phyloP scores from a whole-genome alignment of 139 green algal genomes.

The Klebsormidium nitens region DNA sequence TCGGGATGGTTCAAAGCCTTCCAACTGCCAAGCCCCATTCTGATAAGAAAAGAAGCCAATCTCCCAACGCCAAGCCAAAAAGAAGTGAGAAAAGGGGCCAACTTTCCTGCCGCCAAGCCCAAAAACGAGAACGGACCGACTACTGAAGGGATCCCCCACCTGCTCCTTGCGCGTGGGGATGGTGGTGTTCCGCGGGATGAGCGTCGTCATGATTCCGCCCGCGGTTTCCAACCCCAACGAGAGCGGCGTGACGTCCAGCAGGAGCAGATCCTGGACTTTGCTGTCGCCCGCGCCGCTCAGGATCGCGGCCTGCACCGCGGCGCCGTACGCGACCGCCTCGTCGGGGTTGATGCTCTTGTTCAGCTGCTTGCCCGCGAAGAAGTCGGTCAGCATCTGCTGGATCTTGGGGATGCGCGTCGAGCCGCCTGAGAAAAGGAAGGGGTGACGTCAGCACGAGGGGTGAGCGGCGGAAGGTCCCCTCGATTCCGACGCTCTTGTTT shows the following conservation, averaged over 20 bases:
- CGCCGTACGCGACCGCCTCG: slow-evolving; percentile 97
- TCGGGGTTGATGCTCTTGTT: slow-evolving; percentile 99
- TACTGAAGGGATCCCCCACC: slow-evolving; percentile 94
- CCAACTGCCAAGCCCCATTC: slow-evolving; percentile 91
- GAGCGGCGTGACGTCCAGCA: slow-evolving; percentile 95
- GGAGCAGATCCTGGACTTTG: slow-evolving; percentile 97
- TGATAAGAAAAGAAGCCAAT: slow-evolving; percentile 88
- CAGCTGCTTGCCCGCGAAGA: slow-evolving; percentile 99
- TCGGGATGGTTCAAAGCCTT: too few relatives aligned
- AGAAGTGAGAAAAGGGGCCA: slow-evolving; percentile 86
- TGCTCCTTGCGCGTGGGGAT: slow-evolving; percentile 99
- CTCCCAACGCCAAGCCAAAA: slow-evolving; percentile 95
- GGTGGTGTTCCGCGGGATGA: slow-evolving; percentile 97
- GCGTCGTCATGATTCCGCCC: slow-evolving; percentile 80
- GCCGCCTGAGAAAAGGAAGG: too few relatives aligned
- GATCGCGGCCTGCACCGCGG: slow-evolving; percentile 93
- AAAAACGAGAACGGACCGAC: slow-evolving; percentile 90
- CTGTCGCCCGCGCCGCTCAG: slow-evolving; percentile 83
- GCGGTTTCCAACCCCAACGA: slow-evolving; percentile 94
- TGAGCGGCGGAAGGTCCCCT: too few relatives aligned
- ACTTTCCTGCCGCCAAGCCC: slow-evolving; percentile 82
- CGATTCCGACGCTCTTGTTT: too few relatives aligned
- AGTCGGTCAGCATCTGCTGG: slow-evolving; percentile 92
- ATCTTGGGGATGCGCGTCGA: slow-evolving; percentile 97
- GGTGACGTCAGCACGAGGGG: too few relatives aligned